A percentile compares a stretch with the other conserved stretches of the same genome.
These are phyloP conservation scores for Blakeslea trispora DNA, from an alignment of 371 early-diverging fungal genomes.

Conservation along the genomic window DNA sequence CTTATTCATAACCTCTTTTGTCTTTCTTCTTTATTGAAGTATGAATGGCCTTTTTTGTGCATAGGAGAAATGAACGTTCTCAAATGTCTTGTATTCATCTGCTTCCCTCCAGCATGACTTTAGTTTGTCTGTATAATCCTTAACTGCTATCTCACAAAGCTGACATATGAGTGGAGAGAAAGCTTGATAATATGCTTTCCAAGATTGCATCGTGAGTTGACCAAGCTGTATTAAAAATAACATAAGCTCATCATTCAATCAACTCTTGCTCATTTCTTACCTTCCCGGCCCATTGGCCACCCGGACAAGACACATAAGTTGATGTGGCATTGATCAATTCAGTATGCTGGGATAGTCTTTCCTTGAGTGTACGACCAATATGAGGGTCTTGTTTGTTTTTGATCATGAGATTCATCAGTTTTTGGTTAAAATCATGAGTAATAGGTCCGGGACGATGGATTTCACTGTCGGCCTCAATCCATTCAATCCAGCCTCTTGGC, in stretches of 20 bases:
- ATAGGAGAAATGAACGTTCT: conserved; percentile 55
- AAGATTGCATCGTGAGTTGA: conserved; percentile 47
- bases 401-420: conserved; percentile 29
- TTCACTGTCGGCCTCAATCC: conserved; percentile 43
- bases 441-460: conserved; percentile 44
- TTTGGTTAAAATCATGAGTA: conserved; percentile 34
- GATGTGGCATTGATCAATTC: conserved; percentile 27
- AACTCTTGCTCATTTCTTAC: too few relatives aligned
- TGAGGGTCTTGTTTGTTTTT: conserved; percentile 36
- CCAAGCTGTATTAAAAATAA: too few relatives aligned
- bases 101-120: conserved; percentile 45
- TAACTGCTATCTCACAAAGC: conserved; percentile 23
- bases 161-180: conserved; percentile 39
- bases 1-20: too few relatives aligned
- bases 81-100: conserved; percentile 51
- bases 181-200: conserved; percentile 48
- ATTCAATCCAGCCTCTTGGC: conserved; percentile 50
- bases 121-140: conserved; percentile 34
- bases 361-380: conserved; percentile 29
- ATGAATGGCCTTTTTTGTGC: conserved; percentile 52
- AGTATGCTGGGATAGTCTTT: conserved; percentile 22
- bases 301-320: conserved; percentile 51
- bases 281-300: conserved; percentile 57
- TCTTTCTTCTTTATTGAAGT: too few relatives aligned
- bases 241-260: too few relatives aligned